phyloP scores from a whole-genome alignment of 2,329 filamentous ascomycete species.

The Tolypocladium pustulatum region DNA sequence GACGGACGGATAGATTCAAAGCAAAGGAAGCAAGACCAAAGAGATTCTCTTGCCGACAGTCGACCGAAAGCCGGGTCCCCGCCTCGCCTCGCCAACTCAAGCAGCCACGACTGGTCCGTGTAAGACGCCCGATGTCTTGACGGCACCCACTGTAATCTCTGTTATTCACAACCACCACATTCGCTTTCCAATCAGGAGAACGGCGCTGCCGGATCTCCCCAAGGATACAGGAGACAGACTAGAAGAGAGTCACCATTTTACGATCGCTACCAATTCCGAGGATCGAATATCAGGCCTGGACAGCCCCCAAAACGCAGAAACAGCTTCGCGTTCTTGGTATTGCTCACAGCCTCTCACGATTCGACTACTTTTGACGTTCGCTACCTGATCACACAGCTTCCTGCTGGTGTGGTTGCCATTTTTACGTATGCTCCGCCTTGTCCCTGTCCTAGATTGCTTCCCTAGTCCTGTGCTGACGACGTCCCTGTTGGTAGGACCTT shows the following conservation, averaged over 20 bases:
- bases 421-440: slow-evolving; percentile 15
- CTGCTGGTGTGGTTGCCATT: slow-evolving; percentile 14
- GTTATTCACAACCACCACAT: slow-evolving; percentile 15
- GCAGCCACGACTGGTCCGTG: neutral
- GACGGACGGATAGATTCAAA: neutral
- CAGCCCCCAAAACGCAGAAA: neutral
- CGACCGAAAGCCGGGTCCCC: neutral
- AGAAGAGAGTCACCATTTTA: neutral
- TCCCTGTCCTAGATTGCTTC: neutral
- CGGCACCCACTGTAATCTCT: slow-evolving; percentile 2
- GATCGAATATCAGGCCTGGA: neutral
- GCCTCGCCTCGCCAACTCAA: neutral
- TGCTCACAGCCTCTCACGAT: neutral
- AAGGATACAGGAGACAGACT: neutral
- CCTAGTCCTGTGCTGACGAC: neutral
- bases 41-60: neutral
- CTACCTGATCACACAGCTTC: slow-evolving; percentile 22
- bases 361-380: slow-evolving; percentile 21
- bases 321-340: neutral
- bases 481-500: neutral
- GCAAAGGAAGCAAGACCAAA: neutral
- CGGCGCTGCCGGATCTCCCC: neutral
- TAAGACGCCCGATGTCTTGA: neutral
- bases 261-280: neutral
- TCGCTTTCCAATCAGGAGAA: slow-evolving; percentile 17